These are phyloP conservation scores for Saturnispora ahearnii DNA, from an alignment of 805 yeast species.

Conservation along the genomic window DNA sequence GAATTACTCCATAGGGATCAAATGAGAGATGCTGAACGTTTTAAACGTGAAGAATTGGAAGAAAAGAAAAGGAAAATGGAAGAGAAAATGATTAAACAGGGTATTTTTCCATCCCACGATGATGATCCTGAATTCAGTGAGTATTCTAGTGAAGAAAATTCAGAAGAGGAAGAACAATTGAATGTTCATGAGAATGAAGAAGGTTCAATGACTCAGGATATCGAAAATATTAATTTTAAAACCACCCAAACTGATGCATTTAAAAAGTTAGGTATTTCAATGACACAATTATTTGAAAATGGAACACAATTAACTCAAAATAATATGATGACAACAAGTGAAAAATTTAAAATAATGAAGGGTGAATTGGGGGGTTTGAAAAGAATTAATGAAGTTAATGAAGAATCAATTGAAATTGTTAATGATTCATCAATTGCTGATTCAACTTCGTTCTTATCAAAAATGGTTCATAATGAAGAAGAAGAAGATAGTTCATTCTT, in stretches of 20 bases:
- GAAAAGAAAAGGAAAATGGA: constrained; percentile 11
- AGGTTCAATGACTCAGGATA: not conserved
- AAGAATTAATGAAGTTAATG: not conserved
- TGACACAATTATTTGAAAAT: constrained; percentile 21
- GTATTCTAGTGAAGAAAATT: constrained; percentile 20
- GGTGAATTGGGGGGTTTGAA: constrained; percentile 4
- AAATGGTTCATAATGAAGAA: constrained; percentile 6
- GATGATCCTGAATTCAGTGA: constrained; percentile 28
- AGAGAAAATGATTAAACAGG: constrained; percentile 12
- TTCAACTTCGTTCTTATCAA: not conserved
- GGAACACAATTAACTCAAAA: constrained; percentile 13
- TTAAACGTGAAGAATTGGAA: constrained; percentile 11
- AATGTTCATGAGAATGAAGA: not conserved
- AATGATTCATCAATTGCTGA: not conserved
- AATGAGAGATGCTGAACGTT: constrained; percentile 8
- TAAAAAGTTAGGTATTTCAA: constrained; percentile 17
- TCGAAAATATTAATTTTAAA: constrained; percentile 11
- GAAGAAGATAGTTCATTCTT: constrained; percentile 6
- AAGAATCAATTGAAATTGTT: constrained; percentile 1
- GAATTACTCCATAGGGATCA: constrained; percentile 12
- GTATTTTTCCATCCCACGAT: constrained; percentile 14
- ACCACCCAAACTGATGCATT: constrained; percentile 12
- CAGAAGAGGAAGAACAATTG: constrained; percentile 13
- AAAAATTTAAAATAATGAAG: constrained; percentile 17
- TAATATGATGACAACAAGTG: constrained; percentile 6